Evolutionary conservation across 2,329 filamentous ascomycete genomes (phyloP), one percentile per base, ranked within the genome.

Genomic region (Penicillium sp.): DNA sequence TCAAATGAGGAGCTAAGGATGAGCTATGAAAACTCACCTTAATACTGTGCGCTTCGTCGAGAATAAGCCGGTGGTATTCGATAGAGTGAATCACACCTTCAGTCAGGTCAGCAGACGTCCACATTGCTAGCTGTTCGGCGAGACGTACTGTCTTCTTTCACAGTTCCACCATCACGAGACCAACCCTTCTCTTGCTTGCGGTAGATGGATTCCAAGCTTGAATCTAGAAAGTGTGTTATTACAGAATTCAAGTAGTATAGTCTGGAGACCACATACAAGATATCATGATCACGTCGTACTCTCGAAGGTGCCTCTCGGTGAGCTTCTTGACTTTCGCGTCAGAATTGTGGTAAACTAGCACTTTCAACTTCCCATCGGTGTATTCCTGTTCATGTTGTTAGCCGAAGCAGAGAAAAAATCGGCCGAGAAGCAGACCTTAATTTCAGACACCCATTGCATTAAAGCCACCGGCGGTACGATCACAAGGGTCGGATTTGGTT

Each of bases 11-110:
- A 2, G 6, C 8, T 7, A 29, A 9, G 26, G n/a, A 13, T 12
- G 12, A 30, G 4, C 10, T 5, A 15, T 15, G 9, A 11, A 7
- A n/a, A 26, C 53, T 39, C 63, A 77, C 75, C 68, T 84, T 98
- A 74, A 98, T 96, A 62, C 84, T 90, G 64, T 98, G 88, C 4
- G 88, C 88, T 63, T 98, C 92, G 51, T 98, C 92, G 3, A 98
- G 77, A 37, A 98, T 92, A 42, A 95, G 74, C 17, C 92, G 84
- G 60, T 96, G 90, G 50, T 90, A 98, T 15, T 83, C 70, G 33
- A 95, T 84, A 26, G 82, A 75, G 61, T 98, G 92, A 20, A 98
- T 86, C 20, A 83, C 64, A 52, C 82, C 85, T 65, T 74, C 12
- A 32, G 8, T 13, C 6, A 30, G 16, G 34, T 52, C 17, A 55